These are phyloP conservation scores for Beauveria sp. DNA, from an alignment of 2,329 filamentous ascomycete species.

Conservation along the genomic window DNA sequence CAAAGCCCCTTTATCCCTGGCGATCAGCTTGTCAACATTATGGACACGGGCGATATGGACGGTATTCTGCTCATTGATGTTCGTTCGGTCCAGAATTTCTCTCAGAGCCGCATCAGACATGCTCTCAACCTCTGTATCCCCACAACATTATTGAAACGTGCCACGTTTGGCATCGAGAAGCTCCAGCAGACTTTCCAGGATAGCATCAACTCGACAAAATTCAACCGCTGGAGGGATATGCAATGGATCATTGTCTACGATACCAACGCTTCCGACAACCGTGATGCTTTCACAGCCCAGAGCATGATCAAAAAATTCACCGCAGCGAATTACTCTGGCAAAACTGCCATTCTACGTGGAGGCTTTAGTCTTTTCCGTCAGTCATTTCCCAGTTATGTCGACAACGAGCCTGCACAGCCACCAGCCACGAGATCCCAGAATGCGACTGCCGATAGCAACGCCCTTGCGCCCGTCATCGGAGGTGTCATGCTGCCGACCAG, in stretches of 20 bases:
- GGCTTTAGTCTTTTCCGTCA: conserved; percentile 71
- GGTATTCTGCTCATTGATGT: conserved; percentile 71
- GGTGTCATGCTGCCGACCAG: conserved; percentile 74
- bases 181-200: conserved; percentile 79
- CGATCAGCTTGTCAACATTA: conserved; percentile 46
- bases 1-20: conserved; percentile 45
- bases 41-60: conserved; percentile 34
- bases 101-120: conserved; percentile 64
- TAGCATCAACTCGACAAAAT: conserved; percentile 60
- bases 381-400: conserved; percentile 58
- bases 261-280: conserved; percentile 63
- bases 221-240: conserved; percentile 67
- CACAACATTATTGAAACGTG: conserved; percentile 83
- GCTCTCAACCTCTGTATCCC: conserved; percentile 92
- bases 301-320: conserved; percentile 96
- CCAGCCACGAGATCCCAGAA: conserved; percentile 25
- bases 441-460: conserved; percentile 30
- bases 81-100: conserved; percentile 76
- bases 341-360: conserved; percentile 67
- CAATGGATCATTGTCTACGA: conserved; percentile 85
- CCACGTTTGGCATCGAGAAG: conserved; percentile 84
- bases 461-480: conserved; percentile 67
- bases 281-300: conserved; percentile 71
- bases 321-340: conserved; percentile 71
- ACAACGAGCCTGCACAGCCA: conserved; percentile 37